Conservation (phyloP, 352 stramenopile genomes). For the Pythium phragmitis region DNA sequence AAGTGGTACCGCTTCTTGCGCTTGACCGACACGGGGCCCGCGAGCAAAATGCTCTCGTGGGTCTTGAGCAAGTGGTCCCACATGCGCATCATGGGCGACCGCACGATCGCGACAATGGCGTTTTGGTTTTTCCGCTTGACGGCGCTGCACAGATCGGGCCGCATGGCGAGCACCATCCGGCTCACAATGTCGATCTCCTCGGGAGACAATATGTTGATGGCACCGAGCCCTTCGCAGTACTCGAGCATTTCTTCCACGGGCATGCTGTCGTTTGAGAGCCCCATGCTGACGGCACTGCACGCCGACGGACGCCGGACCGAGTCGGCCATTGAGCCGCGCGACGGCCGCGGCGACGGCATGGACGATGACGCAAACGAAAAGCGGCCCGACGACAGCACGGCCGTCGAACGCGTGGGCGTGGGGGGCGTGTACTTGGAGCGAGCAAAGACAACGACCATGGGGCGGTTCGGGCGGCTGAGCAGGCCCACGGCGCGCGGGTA, state of each 20-base stretch:
- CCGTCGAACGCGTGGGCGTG: constrained; percentile 50
- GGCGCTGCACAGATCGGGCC: constrained; percentile 67
- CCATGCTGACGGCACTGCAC: constrained; percentile 27
- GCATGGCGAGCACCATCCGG: constrained; percentile 78
- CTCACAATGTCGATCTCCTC: constrained; percentile 75
- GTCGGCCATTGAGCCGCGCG: constrained; percentile 20
- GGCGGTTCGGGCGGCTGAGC: constrained; percentile 56
- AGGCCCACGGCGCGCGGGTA: constrained; percentile 83
- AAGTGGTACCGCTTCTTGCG: constrained; percentile 86
- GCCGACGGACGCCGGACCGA: constrained; percentile 21
- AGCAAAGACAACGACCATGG: constrained; percentile 82
- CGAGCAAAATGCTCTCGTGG: constrained; percentile 76
- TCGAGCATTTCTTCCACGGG: constrained; percentile 83
- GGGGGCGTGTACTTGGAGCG: constrained; percentile 60
- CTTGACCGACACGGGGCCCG: constrained; percentile 75
- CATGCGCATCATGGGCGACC: constrained; percentile 78
- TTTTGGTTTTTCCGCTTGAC: constrained; percentile 84
- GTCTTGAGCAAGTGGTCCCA: constrained; percentile 86
- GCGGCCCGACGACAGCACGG: constrained; percentile 31
- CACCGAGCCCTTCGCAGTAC: constrained; percentile 67
- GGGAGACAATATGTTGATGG: constrained; percentile 47
- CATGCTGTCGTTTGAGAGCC: constrained; percentile 50
- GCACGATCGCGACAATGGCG: constrained; percentile 76
- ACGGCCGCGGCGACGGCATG: constrained; percentile 50
- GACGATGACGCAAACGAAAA: constrained; percentile 78